Conservation (phyloP, 257 asterid genomes). For the Nicotiana undulata region DNA sequence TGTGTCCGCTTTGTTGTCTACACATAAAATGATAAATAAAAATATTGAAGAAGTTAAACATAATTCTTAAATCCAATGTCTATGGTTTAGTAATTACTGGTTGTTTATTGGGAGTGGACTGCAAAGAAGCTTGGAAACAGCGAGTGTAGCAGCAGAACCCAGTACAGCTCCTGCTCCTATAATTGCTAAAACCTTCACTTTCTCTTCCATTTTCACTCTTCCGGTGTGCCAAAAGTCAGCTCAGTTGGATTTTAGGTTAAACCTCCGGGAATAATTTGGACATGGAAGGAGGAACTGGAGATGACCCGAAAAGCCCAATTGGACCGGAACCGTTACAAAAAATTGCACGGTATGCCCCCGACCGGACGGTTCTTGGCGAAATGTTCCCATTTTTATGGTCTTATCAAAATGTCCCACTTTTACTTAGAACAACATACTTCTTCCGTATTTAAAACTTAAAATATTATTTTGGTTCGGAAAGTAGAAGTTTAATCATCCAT, state of each 20-base stretch:
- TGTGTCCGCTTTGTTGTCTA: background rate
- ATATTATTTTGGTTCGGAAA: no score
- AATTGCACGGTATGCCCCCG: no score
- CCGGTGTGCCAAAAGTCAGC: background rate
- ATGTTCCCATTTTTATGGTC: no score
- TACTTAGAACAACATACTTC: no score
- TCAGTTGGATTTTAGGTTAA: background rate
- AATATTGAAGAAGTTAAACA: background rate
- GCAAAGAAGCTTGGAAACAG: constrained; percentile 52
- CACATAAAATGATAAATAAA: background rate
- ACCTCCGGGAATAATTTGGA: background rate
- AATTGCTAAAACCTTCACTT: constrained; percentile 38
- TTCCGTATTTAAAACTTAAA: no score
- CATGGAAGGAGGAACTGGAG: no score
- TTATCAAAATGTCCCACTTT: no score
- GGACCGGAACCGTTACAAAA: background rate
- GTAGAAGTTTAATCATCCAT: no score
- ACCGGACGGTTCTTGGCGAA: no score
- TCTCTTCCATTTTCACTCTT: constrained; percentile 45
- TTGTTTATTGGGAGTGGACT: constrained; percentile 7
- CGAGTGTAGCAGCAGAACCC: constrained; percentile 67
- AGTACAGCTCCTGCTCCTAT: constrained; percentile 68
- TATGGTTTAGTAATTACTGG: background rate
- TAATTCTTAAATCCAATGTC: background rate
- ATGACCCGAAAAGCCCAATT: background rate